Conservation (phyloP, 768 basidiomycete genomes). For the Rhizopogon salebrosus region DNA sequence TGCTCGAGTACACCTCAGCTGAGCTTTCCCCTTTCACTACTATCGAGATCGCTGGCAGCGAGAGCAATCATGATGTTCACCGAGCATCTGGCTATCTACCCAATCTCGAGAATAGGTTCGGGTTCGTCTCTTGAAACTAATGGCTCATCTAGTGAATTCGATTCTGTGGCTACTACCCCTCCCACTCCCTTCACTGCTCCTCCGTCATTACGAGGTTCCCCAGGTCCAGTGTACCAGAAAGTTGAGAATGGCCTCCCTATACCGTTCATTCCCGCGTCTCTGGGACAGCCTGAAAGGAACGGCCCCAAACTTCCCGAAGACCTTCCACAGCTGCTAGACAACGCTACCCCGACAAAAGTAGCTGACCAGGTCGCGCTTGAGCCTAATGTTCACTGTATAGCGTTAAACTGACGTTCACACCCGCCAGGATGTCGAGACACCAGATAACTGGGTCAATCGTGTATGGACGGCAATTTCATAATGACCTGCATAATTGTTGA, state of each 20-base stretch:
- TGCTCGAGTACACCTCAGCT: neutral
- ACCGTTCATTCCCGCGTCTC: constrained; percentile 14
- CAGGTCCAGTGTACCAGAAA: neutral
- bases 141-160: constrained; percentile 3
- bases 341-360: constrained; percentile 14
- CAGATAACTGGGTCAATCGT: constrained; percentile 37
- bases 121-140: neutral
- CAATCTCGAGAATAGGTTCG: neutral
- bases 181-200: constrained; percentile 8
- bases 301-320: constrained; percentile 13
- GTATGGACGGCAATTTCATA: constrained; percentile 10
- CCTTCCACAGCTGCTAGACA: constrained; percentile 19
- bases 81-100: neutral
- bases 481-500: neutral
- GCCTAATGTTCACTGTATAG: neutral
- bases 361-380: constrained; percentile 17
- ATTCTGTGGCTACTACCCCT: neutral
- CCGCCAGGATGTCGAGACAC: constrained; percentile 29
- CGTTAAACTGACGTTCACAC: neutral
- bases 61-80: no score
- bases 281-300: constrained; percentile 15
- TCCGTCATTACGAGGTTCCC: constrained; percentile 2
- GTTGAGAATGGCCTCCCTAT: constrained; percentile 5
- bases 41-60: neutral
- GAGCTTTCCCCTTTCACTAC: neutral